Conservation (phyloP, 139 green algal species). For the Chlorella sorokiniana region DNA sequence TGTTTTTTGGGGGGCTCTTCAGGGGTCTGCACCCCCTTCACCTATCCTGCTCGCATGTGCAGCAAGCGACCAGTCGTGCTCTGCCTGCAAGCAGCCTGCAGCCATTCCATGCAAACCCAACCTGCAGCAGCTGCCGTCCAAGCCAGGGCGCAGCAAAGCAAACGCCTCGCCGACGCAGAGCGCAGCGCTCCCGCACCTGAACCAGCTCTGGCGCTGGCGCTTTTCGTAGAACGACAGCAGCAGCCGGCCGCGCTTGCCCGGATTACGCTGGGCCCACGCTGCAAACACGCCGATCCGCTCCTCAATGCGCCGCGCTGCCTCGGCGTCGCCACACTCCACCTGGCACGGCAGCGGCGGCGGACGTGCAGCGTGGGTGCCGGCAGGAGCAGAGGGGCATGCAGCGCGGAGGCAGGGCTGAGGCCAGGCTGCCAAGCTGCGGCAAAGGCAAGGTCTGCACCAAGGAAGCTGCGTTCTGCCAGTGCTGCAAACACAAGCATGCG, state of each 20-base stretch:
- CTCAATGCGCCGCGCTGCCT: slow-evolving; percentile 72
- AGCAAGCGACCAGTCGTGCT: no score
- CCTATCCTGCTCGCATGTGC: no score
- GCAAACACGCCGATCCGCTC: slow-evolving; percentile 70
- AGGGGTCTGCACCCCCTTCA: no score
- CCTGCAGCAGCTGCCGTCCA: background rate
- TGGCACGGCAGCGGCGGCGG: slow-evolving; percentile 29
- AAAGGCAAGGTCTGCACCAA: background rate
- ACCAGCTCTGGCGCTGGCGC: slow-evolving; percentile 66
- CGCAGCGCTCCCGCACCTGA: slow-evolving; percentile 22
- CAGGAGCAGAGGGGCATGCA: background rate
- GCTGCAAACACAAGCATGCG: no score
- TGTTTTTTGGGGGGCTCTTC: no score
- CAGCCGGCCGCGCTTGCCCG: slow-evolving; percentile 49
- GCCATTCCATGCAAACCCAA: no score
- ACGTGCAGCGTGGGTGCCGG: background rate
- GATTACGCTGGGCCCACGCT: slow-evolving; percentile 62
- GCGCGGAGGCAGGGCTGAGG: background rate
- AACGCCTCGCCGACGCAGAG: no score
- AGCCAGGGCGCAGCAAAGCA: background rate
- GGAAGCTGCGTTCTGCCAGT: background rate
- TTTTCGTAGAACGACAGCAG: slow-evolving; percentile 83
- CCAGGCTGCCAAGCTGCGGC: no score
- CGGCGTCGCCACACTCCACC: slow-evolving; percentile 77
- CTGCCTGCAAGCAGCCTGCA: no score